Percentiles rank a stretch among this genome's conserved stretches.
Conservation (phyloP, 441 rosid species). For the Arabidopsis lyrata region DNA sequence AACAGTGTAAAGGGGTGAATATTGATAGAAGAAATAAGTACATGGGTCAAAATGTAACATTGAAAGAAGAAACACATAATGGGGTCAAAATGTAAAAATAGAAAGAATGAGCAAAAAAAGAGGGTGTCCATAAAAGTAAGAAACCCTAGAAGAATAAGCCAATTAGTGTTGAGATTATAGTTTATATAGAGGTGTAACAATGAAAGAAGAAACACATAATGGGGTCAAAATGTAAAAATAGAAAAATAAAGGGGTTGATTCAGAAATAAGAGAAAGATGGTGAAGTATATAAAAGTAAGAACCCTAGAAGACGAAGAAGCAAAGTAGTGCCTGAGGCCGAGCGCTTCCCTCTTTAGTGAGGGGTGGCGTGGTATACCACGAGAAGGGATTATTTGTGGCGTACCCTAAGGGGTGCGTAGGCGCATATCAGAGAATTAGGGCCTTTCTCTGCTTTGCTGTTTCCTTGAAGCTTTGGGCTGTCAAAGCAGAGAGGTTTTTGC, state of each 20-base stretch:
- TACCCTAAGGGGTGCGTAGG: slow-evolving; percentile 42
- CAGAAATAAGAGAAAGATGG: not conserved
- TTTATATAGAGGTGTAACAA: not conserved
- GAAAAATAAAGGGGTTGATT: not conserved
- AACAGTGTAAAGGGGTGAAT: not conserved
- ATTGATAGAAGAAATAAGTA: not conserved
- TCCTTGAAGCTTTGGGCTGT: slow-evolving; percentile 26
- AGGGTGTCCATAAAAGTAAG: not conserved
- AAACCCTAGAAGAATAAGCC: slow-evolving; percentile 5
- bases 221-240: not conserved
- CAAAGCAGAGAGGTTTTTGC: slow-evolving; percentile 23
- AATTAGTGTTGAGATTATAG: too few relatives aligned
- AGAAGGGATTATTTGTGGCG: slow-evolving; percentile 43
- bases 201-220: not conserved
- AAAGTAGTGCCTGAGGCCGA: slow-evolving; percentile 46
- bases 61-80: too few relatives aligned
- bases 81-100: not conserved
- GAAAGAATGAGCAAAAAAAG: not conserved
- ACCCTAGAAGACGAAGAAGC: slow-evolving; percentile 15
- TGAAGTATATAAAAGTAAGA: not conserved
- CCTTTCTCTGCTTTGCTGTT: slow-evolving; percentile 33
- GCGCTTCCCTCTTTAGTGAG: slow-evolving; percentile 49
- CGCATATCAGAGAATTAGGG: slow-evolving; percentile 35
- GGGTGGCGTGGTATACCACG: slow-evolving; percentile 52
- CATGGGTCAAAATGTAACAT: not conserved